phyloP scores from a whole-genome alignment of 441 rosid species.

The Aleurites moluccanus region DNA sequence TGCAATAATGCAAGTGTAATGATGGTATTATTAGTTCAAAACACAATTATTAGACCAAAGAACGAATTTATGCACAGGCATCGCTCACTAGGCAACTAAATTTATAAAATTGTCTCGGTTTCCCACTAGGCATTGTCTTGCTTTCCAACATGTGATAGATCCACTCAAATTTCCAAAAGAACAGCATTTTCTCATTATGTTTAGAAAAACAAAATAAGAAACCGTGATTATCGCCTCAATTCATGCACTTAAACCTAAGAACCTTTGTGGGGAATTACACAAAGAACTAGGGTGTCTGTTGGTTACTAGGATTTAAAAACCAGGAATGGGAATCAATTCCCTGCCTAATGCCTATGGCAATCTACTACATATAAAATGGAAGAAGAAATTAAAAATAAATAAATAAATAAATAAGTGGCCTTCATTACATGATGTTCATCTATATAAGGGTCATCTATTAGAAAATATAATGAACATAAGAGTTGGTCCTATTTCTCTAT shows the following conservation, averaged over 20 bases:
- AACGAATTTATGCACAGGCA: background rate
- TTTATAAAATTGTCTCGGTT: background rate
- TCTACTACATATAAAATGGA: background rate
- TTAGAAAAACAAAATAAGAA: background rate
- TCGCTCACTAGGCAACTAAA: background rate
- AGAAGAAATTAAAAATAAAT: background rate
- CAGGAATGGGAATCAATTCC: background rate
- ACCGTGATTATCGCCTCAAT: background rate
- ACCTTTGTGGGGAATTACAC: background rate
- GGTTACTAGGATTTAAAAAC: background rate
- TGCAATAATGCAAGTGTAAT: background rate
- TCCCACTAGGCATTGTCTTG: background rate
- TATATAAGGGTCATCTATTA: background rate
- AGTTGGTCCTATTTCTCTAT: background rate
- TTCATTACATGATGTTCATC: background rate
- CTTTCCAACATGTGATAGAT: background rate
- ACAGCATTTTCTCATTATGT: conserved; percentile 7
- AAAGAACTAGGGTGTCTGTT: background rate
- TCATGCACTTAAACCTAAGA: background rate
- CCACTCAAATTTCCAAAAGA: background rate
- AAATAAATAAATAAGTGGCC: background rate
- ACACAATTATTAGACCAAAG: background rate
- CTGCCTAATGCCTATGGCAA: background rate
- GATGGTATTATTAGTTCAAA: background rate
- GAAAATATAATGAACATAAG: background rate